These are phyloP conservation scores for Claviceps sp. DNA, from an alignment of 2,329 filamentous ascomycete genomes.

Conservation along the genomic window DNA sequence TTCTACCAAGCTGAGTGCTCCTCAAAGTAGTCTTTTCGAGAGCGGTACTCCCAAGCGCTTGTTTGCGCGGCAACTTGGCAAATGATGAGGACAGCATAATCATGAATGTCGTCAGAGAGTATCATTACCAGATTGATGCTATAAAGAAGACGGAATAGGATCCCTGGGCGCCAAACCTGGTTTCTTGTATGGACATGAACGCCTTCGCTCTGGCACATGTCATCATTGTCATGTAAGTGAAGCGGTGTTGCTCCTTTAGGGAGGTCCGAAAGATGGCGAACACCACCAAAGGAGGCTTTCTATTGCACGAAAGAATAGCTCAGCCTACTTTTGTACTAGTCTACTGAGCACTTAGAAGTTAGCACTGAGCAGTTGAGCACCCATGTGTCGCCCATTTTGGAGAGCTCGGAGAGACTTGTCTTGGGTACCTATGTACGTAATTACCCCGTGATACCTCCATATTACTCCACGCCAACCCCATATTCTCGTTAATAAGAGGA, in stretches of 20 bases:
- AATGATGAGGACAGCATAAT: slow-evolving; percentile 8
- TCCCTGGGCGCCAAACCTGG: too few relatives aligned
- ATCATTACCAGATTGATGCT: background rate
- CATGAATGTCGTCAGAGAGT: background rate
- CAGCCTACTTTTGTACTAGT: too few relatives aligned
- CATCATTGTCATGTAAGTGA: background rate
- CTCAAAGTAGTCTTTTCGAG: too few relatives aligned
- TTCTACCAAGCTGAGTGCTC: background rate
- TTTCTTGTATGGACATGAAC: background rate
- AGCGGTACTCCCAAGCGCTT: background rate
- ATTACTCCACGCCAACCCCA: background rate
- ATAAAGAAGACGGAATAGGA: too few relatives aligned
- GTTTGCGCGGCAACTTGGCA: slow-evolving; percentile 3
- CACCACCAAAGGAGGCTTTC: background rate
- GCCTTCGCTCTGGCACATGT: background rate
- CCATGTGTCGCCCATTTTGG: too few relatives aligned
- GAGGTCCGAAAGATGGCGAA: background rate
- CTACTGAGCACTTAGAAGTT: too few relatives aligned
- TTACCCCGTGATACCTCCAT: background rate
- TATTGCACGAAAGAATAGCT: background rate
- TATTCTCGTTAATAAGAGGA: background rate
- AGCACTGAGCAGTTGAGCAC: too few relatives aligned
- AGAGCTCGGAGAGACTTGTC: too few relatives aligned
- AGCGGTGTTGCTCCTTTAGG: background rate
- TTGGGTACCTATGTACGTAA: background rate